phyloP scores from a whole-genome alignment of 345 rosid species.

The Cochlearia excelsa region DNA sequence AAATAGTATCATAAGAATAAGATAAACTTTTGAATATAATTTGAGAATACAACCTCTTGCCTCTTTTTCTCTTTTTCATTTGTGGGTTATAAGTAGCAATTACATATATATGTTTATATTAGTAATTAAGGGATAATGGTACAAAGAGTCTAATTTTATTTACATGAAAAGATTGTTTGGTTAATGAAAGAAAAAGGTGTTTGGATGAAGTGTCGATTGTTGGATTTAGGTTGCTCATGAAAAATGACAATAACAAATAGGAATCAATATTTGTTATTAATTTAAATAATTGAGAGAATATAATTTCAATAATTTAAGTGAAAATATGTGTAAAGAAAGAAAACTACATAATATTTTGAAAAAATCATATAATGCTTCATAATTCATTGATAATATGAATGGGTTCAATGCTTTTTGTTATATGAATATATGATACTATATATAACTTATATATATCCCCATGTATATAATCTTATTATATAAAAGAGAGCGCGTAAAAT shows the following conservation, averaged over 20 bases:
- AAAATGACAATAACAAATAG: constrained; percentile 26
- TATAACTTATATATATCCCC: too few relatives aligned
- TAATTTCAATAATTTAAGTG: too few relatives aligned
- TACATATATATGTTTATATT: constrained; percentile 12
- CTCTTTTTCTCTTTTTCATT: constrained; percentile 22
- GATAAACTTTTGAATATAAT: constrained; percentile 23
- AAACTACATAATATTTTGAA: too few relatives aligned
- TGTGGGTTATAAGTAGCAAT: constrained; percentile 13
- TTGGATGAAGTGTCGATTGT: constrained; percentile 34
- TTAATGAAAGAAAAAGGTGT: constrained; percentile 33
- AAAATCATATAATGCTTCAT: too few relatives aligned
- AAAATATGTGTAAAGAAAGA: too few relatives aligned
- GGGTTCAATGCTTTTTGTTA: too few relatives aligned
- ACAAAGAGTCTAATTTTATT: constrained; percentile 27
- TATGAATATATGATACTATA: neutral
- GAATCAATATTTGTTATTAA: neutral
- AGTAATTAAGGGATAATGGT: constrained; percentile 9
- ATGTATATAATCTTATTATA: too few relatives aligned
- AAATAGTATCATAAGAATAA: neutral
- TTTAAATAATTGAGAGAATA: too few relatives aligned
- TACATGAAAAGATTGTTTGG: constrained; percentile 38
- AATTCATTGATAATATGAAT: too few relatives aligned
- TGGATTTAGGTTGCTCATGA: constrained; percentile 37
- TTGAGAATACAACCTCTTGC: constrained; percentile 26
- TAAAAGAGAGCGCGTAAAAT: too few relatives aligned